A percentile compares a stretch with the other conserved stretches of the same genome.
Evolutionary conservation across 2,329 filamentous ascomycete species (phyloP).

Genomic region (Decorospora gaudefroyi): DNA sequence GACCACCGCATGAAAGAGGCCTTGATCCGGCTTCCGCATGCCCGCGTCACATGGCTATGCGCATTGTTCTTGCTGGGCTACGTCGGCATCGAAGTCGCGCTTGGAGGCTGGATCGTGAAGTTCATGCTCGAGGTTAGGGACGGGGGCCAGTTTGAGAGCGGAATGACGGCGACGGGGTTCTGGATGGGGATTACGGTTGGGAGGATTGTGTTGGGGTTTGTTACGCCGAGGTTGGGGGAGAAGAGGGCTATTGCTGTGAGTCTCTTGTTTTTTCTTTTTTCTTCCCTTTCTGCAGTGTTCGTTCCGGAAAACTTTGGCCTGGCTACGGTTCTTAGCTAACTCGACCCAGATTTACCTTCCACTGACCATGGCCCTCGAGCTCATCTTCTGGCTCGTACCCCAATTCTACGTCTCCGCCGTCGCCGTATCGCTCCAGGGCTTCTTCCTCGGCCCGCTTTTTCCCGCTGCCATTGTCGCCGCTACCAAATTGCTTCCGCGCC

Average conservation of each 20-base stretch:
- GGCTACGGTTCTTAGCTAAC: neutral
- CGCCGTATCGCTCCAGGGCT: constrained; percentile 72
- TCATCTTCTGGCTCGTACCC: constrained; percentile 82
- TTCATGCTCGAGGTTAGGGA: constrained; percentile 79
- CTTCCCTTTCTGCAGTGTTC: neutral
- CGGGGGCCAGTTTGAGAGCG: constrained; percentile 70
- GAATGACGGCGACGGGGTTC: constrained; percentile 77
- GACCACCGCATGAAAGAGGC: constrained; percentile 58
- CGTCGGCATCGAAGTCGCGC: constrained; percentile 74
- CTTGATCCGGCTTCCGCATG: constrained; percentile 52
- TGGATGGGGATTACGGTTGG: constrained; percentile 83
- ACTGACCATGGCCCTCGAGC: constrained; percentile 65
- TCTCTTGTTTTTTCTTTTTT: constrained; percentile 1
- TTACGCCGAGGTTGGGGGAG: constrained; percentile 75
- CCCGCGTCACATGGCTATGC: constrained; percentile 71
- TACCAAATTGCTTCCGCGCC: constrained; percentile 72
- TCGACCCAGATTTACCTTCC: constrained; percentile 62
- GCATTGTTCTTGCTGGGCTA: constrained; percentile 77
- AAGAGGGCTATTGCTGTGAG: constrained; percentile 58
- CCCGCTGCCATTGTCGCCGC: constrained; percentile 73
- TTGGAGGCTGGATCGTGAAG: constrained; percentile 80
- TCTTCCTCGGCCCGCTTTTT: constrained; percentile 80
- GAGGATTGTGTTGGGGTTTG: constrained; percentile 72
- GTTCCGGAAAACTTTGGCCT: too few relatives aligned
- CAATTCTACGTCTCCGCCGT: constrained; percentile 74